Evolutionary conservation across 306 rosid species (phyloP).

Genomic region (Sesbania bispinosa): DNA sequence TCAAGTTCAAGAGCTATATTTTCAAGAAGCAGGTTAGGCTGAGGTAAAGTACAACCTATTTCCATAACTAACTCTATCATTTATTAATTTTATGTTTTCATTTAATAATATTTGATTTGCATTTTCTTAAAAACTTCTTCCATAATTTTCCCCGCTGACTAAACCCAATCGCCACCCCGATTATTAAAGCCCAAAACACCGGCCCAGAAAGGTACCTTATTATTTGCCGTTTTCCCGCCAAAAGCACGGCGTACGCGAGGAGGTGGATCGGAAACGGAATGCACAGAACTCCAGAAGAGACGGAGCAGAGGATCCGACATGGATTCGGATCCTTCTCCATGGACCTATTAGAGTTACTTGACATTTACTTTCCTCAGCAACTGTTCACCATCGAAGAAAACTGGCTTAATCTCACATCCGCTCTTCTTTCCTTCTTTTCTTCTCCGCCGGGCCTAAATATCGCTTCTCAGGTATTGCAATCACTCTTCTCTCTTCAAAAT

Average conservation of each 20-base stretch:
- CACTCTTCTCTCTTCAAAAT: background rate
- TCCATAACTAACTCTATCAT: no score
- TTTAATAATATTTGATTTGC: no score
- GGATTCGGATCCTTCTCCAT: constrained; percentile 2
- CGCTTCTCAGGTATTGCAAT: constrained; percentile 50
- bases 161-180: no score
- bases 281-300: constrained; percentile 25
- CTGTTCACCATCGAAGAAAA: constrained; percentile 57
- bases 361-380: constrained; percentile 61
- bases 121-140: no score
- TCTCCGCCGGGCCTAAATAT: constrained; percentile 43
- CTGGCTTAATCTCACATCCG: constrained; percentile 53
- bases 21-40: no score
- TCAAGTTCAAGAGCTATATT: no score
- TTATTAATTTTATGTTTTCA: no score
- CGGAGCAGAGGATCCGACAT: constrained; percentile 13
- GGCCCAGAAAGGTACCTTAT: background rate
- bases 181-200: background rate
- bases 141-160: no score
- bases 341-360: constrained; percentile 27
- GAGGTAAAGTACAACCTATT: no score
- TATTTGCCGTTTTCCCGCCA: constrained; percentile 24
- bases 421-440: constrained; percentile 60
- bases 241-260: background rate
- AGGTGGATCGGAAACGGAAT: constrained; percentile 23